Evolutionary conservation across 2,329 filamentous ascomycete species (phyloP), one percentile per base, ranked within the genome.

Genomic region (Alternaria sp.): DNA sequence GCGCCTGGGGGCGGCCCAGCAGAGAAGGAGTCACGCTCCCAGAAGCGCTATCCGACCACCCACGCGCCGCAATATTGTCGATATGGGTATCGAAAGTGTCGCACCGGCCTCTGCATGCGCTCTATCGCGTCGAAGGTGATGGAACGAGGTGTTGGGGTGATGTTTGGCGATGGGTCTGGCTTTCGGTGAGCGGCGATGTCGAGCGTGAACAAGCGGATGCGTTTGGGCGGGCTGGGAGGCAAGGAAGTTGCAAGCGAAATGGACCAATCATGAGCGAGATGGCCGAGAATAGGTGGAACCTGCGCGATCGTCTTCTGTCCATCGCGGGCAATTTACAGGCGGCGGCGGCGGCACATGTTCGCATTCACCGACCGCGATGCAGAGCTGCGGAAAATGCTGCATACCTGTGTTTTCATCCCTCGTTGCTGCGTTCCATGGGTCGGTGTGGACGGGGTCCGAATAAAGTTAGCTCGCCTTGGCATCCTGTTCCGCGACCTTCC

Each of bases 41-140:
- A 64, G 59, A 50, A 56, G 49, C 46, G 41, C 63, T 67, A 48
- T 68, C 46, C 65, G 64, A 69, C 65, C 62, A 62, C 62, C 62
- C 63, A 69, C 68, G 64, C 64, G 71, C 55, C 61, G 55, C 46
- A 70, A 72, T 70, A 74, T 60, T 70, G 56, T 48, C 56, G 54
- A 71, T 70, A 67, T 70, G 61, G 71, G 69, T 68, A 45, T 71
- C 61, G 70, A 72, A 73, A 58, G 62, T 66, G 67, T 70, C 63
- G 64, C 65, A 58, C 53, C 46, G 50, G 57, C 59, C 63, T 63
- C 64, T 62, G 63, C 59, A 60, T 64, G 56, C 54, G 51, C 48
- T 63, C 61, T 64, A 68, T 67, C 64, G 60, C 60, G 61, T 55
- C 51, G 42, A 68, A 65, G 56, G 40, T 51, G 63, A 67, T 71